These are phyloP conservation scores for Fusarium protoensiforme DNA, from an alignment of 2,329 filamentous ascomycete genomes.

Conservation along the genomic window DNA sequence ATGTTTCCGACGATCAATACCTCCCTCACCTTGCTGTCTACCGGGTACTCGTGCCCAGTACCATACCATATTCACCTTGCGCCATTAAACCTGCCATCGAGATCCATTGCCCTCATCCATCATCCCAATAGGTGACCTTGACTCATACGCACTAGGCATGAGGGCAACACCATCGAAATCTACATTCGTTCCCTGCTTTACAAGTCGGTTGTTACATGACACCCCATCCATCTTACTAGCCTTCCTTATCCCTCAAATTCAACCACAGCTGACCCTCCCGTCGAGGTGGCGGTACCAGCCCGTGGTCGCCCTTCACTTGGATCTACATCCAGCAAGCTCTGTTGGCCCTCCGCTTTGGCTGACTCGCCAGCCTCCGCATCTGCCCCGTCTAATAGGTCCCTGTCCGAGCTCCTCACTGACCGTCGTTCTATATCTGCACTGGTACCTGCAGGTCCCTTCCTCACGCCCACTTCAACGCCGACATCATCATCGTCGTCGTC, in stretches of 20 bases:
- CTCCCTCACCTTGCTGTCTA: not conserved
- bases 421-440: conserved; percentile 69
- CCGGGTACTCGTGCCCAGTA: conserved; percentile 1
- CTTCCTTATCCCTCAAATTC: conserved; percentile 55
- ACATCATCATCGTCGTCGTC: conserved; percentile 73
- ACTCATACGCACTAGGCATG: conserved; percentile 24
- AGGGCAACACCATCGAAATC: conserved; percentile 13
- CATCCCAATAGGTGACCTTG: not conserved
- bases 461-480: conserved; percentile 56
- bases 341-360: conserved; percentile 44
- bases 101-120: conserved; percentile 13
- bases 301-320: conserved; percentile 40
- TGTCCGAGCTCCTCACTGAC: conserved; percentile 73
- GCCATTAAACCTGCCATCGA: conserved; percentile 19
- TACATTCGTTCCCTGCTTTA: conserved; percentile 28
- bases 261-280: conserved; percentile 51
- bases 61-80: conserved; percentile 10
- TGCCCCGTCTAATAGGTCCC: conserved; percentile 78
- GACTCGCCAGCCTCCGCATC: conserved; percentile 73
- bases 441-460: conserved; percentile 48
- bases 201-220: conserved; percentile 14
- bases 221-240: not conserved
- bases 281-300: conserved; percentile 43
- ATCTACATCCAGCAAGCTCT: conserved; percentile 49
- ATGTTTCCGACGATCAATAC: conserved; percentile 7